Evolutionary conservation across 805 yeast genomes (phyloP).

Genomic region (Diddensiella santjacobensis): DNA sequence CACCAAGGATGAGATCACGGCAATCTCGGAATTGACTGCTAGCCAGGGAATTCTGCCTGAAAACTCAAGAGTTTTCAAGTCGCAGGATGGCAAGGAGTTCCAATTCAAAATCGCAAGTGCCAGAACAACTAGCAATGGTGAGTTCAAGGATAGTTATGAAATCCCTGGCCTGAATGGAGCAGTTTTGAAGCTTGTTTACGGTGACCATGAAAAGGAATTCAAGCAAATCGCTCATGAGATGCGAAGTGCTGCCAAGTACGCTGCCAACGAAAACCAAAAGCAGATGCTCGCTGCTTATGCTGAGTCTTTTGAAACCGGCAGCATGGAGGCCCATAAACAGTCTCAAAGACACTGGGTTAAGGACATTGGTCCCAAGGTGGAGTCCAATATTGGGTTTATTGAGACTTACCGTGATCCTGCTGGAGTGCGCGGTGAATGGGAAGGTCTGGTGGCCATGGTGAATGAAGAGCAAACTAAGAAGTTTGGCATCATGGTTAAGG

Average conservation of each 20-base stretch:
- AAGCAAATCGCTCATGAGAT: conserved; percentile 52
- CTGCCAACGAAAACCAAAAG: conserved; percentile 69
- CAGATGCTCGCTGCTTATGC: conserved; percentile 64
- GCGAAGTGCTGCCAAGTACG: conserved; percentile 52
- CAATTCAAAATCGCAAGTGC: conserved; percentile 69
- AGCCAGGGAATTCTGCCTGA: conserved; percentile 65
- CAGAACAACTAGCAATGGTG: conserved; percentile 33
- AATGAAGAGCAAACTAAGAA: conserved; percentile 82
- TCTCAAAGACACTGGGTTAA: conserved; percentile 87
- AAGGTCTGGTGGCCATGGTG: conserved; percentile 85
- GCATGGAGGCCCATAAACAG: conserved; percentile 78
- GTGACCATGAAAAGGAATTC: conserved; percentile 74
- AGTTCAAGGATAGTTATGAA: conserved; percentile 29
- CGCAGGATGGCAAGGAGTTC: conserved; percentile 41
- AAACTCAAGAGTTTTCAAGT: conserved; percentile 71
- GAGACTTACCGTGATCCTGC: conserved; percentile 92
- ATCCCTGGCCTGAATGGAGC: conserved; percentile 39
- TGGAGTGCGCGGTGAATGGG: conserved; percentile 93
- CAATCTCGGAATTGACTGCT: conserved; percentile 64
- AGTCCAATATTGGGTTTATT: conserved; percentile 83
- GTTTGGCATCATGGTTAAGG: conserved; percentile 63
- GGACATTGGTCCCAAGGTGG: conserved; percentile 74
- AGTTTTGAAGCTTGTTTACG: conserved; percentile 56
- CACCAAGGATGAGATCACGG: conserved; percentile 59
- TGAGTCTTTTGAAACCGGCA: conserved; percentile 72